Percentiles rank a stretch among this genome's conserved stretches.
These are phyloP conservation scores for Talaromyces stipitatus DNA, from an alignment of 495 filamentous ascomycete species.

Conservation along the genomic window DNA sequence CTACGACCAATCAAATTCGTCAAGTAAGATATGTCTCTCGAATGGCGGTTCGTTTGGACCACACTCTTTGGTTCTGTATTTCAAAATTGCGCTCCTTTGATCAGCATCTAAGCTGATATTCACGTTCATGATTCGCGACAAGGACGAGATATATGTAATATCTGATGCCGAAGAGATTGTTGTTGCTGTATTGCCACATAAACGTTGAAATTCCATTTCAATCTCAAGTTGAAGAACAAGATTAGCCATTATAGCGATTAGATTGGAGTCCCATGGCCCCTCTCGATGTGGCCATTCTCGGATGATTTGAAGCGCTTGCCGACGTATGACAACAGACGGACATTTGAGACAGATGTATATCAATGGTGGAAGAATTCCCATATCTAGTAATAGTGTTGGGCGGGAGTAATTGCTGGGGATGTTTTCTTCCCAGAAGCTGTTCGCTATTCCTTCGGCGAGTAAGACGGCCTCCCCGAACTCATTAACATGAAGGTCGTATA, in stretches of 20 bases:
- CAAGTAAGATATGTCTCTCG: not conserved
- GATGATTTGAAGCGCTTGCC: constrained; percentile 30
- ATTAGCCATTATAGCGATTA: constrained; percentile 8
- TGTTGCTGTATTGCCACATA: not conserved
- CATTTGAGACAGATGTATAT: constrained; percentile 41
- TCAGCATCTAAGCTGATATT: constrained; percentile 2
- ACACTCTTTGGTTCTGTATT: constrained; percentile 5
- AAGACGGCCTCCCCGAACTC: constrained; percentile 4
- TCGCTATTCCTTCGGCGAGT: constrained; percentile 1
- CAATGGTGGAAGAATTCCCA: constrained; percentile 28
- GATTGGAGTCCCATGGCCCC: constrained; percentile 34
- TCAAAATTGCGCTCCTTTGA: constrained; percentile 5
- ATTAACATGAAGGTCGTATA: not conserved
- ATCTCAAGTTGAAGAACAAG: constrained; percentile 10
- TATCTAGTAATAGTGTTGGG: constrained; percentile 12
- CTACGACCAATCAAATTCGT: not conserved
- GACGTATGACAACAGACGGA: constrained; percentile 28
- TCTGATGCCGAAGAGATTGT: not conserved
- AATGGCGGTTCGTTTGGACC: not conserved
- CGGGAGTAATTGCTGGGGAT: not conserved
- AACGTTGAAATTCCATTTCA: not conserved
- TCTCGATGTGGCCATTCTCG: constrained; percentile 32
- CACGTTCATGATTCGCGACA: not conserved
- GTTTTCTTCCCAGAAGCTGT: constrained; percentile 4
- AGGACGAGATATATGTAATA: not conserved